phyloP scores from a whole-genome alignment of 2,329 filamentous ascomycete species.

The Anisogramma anomala region DNA sequence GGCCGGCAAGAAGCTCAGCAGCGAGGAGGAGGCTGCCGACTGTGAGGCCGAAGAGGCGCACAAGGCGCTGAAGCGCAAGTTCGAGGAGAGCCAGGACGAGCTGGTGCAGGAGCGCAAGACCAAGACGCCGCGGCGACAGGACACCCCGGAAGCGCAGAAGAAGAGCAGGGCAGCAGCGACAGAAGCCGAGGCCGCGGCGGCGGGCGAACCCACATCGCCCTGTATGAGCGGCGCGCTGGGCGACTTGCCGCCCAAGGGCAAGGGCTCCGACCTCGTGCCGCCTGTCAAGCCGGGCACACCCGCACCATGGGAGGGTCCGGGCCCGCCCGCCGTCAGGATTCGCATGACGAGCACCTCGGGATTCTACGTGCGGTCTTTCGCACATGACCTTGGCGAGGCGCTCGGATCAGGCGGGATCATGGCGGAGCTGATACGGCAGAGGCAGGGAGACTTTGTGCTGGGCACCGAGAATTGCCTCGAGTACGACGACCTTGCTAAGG shows the following conservation, averaged over 20 bases:
- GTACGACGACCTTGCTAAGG: constrained; percentile 62
- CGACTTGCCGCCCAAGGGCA: constrained; percentile 32
- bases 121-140: too few relatives aligned
- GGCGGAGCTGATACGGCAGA: constrained; percentile 68
- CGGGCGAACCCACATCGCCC: constrained; percentile 23
- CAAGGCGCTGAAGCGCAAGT: constrained; percentile 45
- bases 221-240: constrained; percentile 49
- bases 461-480: constrained; percentile 62
- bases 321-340: constrained; percentile 67
- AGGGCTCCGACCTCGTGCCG: constrained; percentile 44
- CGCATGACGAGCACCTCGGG: constrained; percentile 89
- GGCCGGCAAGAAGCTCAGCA: constrained; percentile 35
- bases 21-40: constrained; percentile 44
- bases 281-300: constrained; percentile 35
- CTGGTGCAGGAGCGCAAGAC: constrained; percentile 40
- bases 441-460: constrained; percentile 71
- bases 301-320: constrained; percentile 47
- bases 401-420: constrained; percentile 75
- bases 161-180: constrained; percentile 11
- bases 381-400: constrained; percentile 79
- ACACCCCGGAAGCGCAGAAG: too few relatives aligned
- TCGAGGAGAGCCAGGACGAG: constrained; percentile 45
- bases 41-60: constrained; percentile 43
- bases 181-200: constrained; percentile 24
- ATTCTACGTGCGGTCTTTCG: constrained; percentile 91